Percentiles rank a stretch among this genome's conserved stretches.
phyloP scores from a whole-genome alignment of 2,329 filamentous ascomycete genomes.

The Verticillium tricorpus region DNA sequence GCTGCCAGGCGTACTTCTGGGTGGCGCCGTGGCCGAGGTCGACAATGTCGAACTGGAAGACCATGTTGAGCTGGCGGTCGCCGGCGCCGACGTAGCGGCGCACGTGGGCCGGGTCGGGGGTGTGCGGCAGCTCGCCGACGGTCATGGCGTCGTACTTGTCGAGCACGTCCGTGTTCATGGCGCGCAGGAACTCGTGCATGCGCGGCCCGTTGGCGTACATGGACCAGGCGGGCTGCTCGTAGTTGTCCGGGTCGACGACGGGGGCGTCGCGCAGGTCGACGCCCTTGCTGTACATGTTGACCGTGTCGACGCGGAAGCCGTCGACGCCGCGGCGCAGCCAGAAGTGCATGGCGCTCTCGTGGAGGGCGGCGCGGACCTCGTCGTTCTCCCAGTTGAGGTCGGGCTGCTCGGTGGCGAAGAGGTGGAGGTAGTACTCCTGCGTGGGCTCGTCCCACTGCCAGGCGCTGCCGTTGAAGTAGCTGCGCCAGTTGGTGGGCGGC shows the following conservation, averaged over 20 bases:
- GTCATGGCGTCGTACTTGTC: conserved; percentile 62
- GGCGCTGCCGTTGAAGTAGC: conserved; percentile 55
- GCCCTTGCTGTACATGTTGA: conserved; percentile 68
- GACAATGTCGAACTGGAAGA: conserved; percentile 64
- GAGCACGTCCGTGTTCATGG: conserved; percentile 57
- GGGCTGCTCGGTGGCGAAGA: conserved; percentile 73
- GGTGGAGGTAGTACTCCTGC: conserved; percentile 69
- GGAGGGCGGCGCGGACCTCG: conserved; percentile 63
- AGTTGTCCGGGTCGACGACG: conserved; percentile 38
- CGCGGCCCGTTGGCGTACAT: conserved; percentile 64
- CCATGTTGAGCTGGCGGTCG: conserved; percentile 62
- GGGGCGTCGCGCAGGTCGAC: conserved; percentile 55
- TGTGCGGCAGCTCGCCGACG: conserved; percentile 64
- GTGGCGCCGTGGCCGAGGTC: conserved; percentile 51
- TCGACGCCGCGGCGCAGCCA: conserved; percentile 73
- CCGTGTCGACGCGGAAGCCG: conserved; percentile 71
- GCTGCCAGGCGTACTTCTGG: conserved; percentile 42
- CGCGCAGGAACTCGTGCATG: conserved; percentile 63
- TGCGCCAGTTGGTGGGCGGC: conserved; percentile 73
- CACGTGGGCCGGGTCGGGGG: conserved; percentile 53
- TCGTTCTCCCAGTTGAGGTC: conserved; percentile 83
- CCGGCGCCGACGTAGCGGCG: conserved; percentile 54
- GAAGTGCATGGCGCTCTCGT: conserved; percentile 68
- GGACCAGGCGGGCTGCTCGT: conserved; percentile 47
- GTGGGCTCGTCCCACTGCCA: conserved; percentile 73